Conservation (phyloP, 495 filamentous ascomycete genomes). For the Neurospora intermedia region DNA sequence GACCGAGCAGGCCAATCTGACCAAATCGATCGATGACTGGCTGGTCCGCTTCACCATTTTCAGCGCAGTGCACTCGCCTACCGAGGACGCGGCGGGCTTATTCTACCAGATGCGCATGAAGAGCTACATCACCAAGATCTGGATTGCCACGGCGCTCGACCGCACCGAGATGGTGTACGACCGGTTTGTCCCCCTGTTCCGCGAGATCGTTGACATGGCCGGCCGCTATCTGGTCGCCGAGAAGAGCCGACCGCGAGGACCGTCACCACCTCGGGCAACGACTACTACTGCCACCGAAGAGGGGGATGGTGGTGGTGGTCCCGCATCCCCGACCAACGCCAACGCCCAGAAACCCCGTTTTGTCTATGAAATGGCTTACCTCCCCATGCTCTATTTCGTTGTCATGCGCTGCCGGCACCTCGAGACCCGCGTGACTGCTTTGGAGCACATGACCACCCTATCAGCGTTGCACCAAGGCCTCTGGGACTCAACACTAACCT, state of each 20-base stretch:
- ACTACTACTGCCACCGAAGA: conserved; percentile 3
- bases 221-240: neutral
- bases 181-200: conserved; percentile 11
- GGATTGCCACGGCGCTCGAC: conserved; percentile 16
- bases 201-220: conserved; percentile 12
- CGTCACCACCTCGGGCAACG: neutral
- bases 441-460: conserved; percentile 14
- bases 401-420: conserved; percentile 34
- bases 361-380: conserved; percentile 35
- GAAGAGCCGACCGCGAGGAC: neutral
- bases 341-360: conserved; percentile 18
- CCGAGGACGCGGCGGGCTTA: neutral
- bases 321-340: neutral
- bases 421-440: conserved; percentile 25
- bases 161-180: conserved; percentile 20
- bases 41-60: conserved; percentile 12
- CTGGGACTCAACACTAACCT: conserved; percentile 20
- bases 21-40: conserved; percentile 13
- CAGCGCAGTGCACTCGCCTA: neutral
- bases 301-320: neutral
- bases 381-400: conserved; percentile 33
- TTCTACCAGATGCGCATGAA: conserved; percentile 13
- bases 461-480: conserved; percentile 15
- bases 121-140: conserved; percentile 10
- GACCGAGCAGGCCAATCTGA: conserved; percentile 2